phyloP scores from a whole-genome alignment of 257 asterid species.

The Scutellaria baicalensis region DNA sequence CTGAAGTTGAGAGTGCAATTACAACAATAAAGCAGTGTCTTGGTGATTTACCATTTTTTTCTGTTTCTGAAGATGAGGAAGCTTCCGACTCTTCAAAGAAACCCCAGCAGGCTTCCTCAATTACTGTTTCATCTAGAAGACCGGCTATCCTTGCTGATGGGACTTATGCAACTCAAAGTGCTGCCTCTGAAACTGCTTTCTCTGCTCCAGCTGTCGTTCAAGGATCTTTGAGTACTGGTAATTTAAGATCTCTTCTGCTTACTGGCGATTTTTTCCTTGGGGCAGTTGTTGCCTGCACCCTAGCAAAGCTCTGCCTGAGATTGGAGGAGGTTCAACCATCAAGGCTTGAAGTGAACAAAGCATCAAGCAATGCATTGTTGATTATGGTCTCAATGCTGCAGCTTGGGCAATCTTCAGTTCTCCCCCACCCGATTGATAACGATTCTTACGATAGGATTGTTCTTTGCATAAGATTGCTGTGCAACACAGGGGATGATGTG shows the following conservation, averaged over 20 bases:
- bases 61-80: conserved; percentile 75
- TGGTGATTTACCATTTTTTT: conserved; percentile 85
- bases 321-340: conserved; percentile 90
- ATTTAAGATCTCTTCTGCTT: conserved; percentile 85
- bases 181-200: conserved; percentile 93
- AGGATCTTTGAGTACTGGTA: conserved; percentile 60
- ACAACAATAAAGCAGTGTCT: conserved; percentile 91
- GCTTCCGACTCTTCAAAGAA: conserved; percentile 66
- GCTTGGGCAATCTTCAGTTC: conserved; percentile 84
- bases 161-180: conserved; percentile 95
- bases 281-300: conserved; percentile 81
- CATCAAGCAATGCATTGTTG: conserved; percentile 51
- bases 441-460: conserved; percentile 81
- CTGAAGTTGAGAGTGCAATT: conserved; percentile 86
- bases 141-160: conserved; percentile 97
- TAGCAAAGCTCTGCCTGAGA: conserved; percentile 78
- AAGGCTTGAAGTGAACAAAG: conserved; percentile 70
- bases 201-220: conserved; percentile 71
- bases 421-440: conserved; percentile 89
- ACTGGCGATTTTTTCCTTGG: conserved; percentile 93
- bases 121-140: conserved; percentile 83
- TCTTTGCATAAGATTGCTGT: conserved; percentile 72
- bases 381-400: conserved; percentile 83
- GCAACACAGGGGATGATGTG: conserved; percentile 57
- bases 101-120: conserved; percentile 62